phyloP scores from a whole-genome alignment of 2,329 filamentous ascomycete genomes.

The Sarocladium strictum region DNA sequence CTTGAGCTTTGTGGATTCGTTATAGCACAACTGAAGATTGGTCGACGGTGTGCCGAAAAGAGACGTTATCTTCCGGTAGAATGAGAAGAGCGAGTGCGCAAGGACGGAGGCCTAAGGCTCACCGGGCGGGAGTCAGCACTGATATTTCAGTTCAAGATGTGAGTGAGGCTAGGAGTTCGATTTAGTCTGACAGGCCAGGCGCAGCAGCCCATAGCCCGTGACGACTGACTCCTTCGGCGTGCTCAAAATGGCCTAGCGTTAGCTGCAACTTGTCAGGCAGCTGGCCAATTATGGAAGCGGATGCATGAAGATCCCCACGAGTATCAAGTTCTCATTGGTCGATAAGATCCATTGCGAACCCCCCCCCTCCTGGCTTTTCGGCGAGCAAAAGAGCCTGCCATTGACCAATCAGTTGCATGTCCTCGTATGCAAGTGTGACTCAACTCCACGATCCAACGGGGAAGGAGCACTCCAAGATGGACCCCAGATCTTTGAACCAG shows the following conservation, averaged over 20 bases:
- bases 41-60: constrained; percentile 7
- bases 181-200: constrained; percentile 17
- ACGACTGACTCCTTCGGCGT: constrained; percentile 37
- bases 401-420: constrained; percentile 10
- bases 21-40: neutral
- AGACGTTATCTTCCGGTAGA: constrained; percentile 11
- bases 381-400: constrained; percentile 11
- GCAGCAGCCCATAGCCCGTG: constrained; percentile 18
- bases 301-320: neutral
- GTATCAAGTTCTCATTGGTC: neutral
- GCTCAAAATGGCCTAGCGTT: constrained; percentile 31
- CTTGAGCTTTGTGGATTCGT: neutral
- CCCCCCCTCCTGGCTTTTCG: constrained; percentile 9
- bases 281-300: constrained; percentile 21
- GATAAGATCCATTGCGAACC: constrained; percentile 10
- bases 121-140: constrained; percentile 25
- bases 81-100: constrained; percentile 12
- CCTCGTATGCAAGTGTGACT: constrained; percentile 22
- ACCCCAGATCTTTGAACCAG: neutral
- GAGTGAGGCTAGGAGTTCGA: constrained; percentile 11
- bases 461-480: neutral
- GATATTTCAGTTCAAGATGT: constrained; percentile 28
- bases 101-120: constrained; percentile 26
- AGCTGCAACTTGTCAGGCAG: constrained; percentile 11
- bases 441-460: constrained; percentile 16